Evolutionary conservation across 345 rosid species (phyloP), one percentile per base, ranked within the genome.

Genomic region (Kandelia obovata): DNA sequence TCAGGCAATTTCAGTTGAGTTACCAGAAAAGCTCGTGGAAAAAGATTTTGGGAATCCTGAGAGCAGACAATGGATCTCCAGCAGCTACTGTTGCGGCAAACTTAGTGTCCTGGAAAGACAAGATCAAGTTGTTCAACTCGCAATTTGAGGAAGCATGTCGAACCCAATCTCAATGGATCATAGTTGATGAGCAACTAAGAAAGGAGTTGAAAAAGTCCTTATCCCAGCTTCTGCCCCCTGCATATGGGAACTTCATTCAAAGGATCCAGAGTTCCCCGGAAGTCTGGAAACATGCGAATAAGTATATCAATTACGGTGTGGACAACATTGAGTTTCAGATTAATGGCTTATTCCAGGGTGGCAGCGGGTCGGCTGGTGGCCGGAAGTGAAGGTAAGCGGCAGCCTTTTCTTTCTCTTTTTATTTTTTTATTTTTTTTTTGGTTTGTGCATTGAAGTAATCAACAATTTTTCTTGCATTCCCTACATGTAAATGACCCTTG

Each of bases 1-100:
- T 89, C 19, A 77, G 79, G 78, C 93, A 90, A 49, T 86, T 82
- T 64, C 83, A 76, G 57, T 55, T 56, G 10, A 81, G 60, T 68
- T 94, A 89, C 62, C 89, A 83, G 80, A 78, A 88, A 73, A 87
- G 83, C 77, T 87, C 95, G 0, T 91, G 97, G 97, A 91, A 79
- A 49, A 88, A 82, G 83, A 71, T 87, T 72, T 27, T 88, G 10
- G 91, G 76, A 11, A 69, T 79, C 35, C 64, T 94, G 81, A 94
- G 85, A 78, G 78, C 67, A 19, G 92, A 87, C 1, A 68, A 73
- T 37, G 72, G 64, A 43, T 64, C 85, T 8, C 70, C 80, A 17
- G 82, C 83, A 53, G 68, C 82, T 17, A 78, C 57, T 61, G 78
- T 76, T 26, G 80, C 61, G 7, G 85, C 64, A 5, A 58, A 25